Conservation (phyloP, 257 asterid species). For the Catharanthus roseus region DNA sequence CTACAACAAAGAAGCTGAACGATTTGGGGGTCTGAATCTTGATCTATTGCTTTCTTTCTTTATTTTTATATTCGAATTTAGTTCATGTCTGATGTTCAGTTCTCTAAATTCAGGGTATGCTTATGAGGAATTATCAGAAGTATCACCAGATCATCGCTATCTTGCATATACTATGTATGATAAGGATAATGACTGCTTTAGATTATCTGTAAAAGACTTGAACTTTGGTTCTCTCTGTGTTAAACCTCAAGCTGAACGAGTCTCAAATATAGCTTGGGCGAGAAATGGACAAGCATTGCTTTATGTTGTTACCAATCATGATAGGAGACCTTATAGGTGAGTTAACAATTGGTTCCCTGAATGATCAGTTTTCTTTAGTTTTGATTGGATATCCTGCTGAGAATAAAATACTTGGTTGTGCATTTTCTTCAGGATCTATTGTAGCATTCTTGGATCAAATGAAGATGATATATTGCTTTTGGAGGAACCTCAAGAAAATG, state of each 20-base stretch:
- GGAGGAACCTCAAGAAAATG: slow-evolving; percentile 70
- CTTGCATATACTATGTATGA: slow-evolving; percentile 95
- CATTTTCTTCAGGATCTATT: slow-evolving; percentile 56
- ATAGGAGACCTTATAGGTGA: slow-evolving; percentile 84
- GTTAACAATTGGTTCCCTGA: slow-evolving; percentile 17
- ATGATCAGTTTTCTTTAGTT: slow-evolving; percentile 10
- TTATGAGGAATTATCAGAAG: slow-evolving; percentile 79
- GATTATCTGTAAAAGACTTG: slow-evolving; percentile 72
- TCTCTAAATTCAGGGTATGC: slow-evolving; percentile 58
- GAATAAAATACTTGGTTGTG: slow-evolving; percentile 18
- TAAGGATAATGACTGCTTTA: slow-evolving; percentile 75
- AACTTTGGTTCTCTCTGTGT: slow-evolving; percentile 69
- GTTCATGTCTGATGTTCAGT: not conserved
- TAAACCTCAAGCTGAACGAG: slow-evolving; percentile 80
- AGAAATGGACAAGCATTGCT: slow-evolving; percentile 72
- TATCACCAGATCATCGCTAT: slow-evolving; percentile 92
- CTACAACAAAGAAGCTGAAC: slow-evolving; percentile 90
- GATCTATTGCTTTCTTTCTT: not conserved
- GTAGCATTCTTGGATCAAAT: slow-evolving; percentile 67
- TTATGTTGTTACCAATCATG: slow-evolving; percentile 74
- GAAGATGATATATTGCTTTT: slow-evolving; percentile 60
- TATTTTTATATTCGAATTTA: not conserved
- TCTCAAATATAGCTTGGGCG: slow-evolving; percentile 90
- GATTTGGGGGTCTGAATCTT: slow-evolving; percentile 59
- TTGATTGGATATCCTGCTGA: slow-evolving; percentile 7